These are phyloP conservation scores for Penicillium sp. DNA, from an alignment of 2,329 filamentous ascomycete species.

Conservation along the genomic window DNA sequence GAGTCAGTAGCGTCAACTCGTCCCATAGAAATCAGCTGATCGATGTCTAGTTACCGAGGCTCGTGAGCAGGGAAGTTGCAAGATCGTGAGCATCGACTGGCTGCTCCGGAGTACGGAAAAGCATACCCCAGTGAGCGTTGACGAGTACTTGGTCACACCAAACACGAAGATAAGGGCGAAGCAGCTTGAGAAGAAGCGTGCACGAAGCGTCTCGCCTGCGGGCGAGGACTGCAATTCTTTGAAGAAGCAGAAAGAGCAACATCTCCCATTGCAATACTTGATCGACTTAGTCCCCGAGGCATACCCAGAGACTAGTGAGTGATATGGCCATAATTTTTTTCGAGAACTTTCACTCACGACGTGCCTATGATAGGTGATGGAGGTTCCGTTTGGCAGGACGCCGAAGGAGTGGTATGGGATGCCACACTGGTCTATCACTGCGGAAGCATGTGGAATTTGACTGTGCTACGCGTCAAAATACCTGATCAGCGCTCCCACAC, in stretches of 20 bases:
- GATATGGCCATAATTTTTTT: background rate
- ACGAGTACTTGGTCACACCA: background rate
- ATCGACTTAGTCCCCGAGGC: background rate
- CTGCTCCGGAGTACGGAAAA: conserved; percentile 31
- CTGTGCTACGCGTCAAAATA: conserved; percentile 8
- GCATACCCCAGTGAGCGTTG: background rate
- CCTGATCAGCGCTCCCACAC: background rate
- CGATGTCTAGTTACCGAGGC: conserved; percentile 35
- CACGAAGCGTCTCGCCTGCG: background rate
- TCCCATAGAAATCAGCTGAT: background rate
- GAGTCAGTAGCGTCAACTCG: conserved; percentile 12
- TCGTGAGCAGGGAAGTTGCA: conserved; percentile 46
- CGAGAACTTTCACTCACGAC: background rate
- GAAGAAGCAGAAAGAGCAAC: conserved; percentile 6
- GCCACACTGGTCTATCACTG: conserved; percentile 5
- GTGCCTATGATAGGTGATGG: background rate
- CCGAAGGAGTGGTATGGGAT: conserved; percentile 11
- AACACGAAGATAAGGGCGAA: background rate
- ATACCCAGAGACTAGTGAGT: background rate
- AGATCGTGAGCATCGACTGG: conserved; percentile 58
- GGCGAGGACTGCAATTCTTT: background rate
- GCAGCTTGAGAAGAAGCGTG: background rate
- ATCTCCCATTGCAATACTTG: background rate
- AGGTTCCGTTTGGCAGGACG: conserved; percentile 14
- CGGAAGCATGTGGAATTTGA: background rate